Percentiles rank a stretch among this genome's conserved stretches.
phyloP scores from a whole-genome alignment of 2,329 filamentous ascomycete genomes.

The Calonectria multiphialidica region DNA sequence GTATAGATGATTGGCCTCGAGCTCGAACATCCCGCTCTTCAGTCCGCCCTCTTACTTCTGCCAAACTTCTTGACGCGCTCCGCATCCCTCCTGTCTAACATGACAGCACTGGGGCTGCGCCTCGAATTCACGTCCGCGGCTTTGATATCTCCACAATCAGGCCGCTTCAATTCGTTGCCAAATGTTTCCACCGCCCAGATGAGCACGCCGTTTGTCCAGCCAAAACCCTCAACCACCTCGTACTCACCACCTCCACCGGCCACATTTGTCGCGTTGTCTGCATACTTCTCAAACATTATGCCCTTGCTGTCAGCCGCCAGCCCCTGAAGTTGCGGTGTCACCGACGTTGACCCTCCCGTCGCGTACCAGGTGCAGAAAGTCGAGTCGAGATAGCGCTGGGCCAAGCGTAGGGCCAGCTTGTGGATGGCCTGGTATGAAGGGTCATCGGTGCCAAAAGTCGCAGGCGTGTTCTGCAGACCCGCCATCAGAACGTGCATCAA shows the following conservation, averaged over 20 bases:
- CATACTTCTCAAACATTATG: constrained; percentile 80
- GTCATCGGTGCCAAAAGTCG: constrained; percentile 66
- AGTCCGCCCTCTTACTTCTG: constrained; percentile 27
- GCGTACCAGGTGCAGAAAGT: constrained; percentile 79
- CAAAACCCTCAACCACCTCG: constrained; percentile 77
- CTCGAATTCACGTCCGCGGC: constrained; percentile 53
- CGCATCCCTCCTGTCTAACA: constrained; percentile 60
- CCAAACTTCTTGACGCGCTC: constrained; percentile 62
- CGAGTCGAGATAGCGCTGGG: constrained; percentile 75
- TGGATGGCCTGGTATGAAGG: constrained; percentile 67
- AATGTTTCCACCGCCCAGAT: constrained; percentile 76
- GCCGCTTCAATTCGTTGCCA: constrained; percentile 64
- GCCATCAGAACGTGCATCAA: constrained; percentile 74
- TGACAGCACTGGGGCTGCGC: constrained; percentile 56
- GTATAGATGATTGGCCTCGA: neutral
- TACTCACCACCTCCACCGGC: constrained; percentile 77
- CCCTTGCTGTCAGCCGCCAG: constrained; percentile 59
- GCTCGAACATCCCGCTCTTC: constrained; percentile 16
- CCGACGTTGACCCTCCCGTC: constrained; percentile 71
- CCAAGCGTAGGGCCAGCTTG: constrained; percentile 67
- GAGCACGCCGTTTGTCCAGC: constrained; percentile 77
- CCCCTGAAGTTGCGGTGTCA: constrained; percentile 63
- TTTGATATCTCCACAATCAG: constrained; percentile 66
- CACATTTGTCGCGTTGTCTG: constrained; percentile 69
- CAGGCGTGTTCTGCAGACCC: constrained; percentile 70